Percentiles rank a stretch among this genome's conserved stretches.
Conservation (phyloP, 352 stramenopile genomes). For the Peronospora destructor region DNA sequence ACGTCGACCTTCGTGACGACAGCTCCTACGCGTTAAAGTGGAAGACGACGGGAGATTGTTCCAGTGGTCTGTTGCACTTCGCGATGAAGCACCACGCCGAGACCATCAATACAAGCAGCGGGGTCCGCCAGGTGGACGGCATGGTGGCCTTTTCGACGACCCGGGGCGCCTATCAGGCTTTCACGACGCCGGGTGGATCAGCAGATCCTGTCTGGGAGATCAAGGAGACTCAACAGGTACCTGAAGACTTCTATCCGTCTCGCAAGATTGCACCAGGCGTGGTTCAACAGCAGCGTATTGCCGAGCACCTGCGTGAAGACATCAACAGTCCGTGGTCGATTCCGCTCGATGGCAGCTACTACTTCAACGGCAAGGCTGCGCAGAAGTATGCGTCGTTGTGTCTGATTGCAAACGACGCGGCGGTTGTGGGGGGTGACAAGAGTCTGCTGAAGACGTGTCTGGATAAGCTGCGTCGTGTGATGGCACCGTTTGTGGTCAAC, state of each 20-base stretch:
- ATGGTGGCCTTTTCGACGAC: constrained; percentile 15
- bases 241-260: constrained; percentile 43
- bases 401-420: constrained; percentile 45
- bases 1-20: constrained; percentile 38
- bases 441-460: constrained; percentile 37
- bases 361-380: constrained; percentile 56
- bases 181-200: constrained; percentile 25
- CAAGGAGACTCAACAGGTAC: constrained; percentile 34
- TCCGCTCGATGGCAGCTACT: constrained; percentile 49
- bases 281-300: constrained; percentile 32
- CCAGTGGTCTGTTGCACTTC: constrained; percentile 48
- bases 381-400: constrained; percentile 60
- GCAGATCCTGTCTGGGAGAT: constrained; percentile 37
- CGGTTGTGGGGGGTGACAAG: constrained; percentile 33
- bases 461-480: constrained; percentile 30
- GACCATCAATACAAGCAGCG: constrained; percentile 30
- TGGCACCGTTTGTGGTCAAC: constrained; percentile 44
- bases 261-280: constrained; percentile 26
- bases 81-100: constrained; percentile 47
- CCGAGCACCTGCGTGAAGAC: constrained; percentile 36
- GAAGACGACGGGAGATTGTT: constrained; percentile 51
- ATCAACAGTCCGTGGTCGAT: constrained; percentile 41
- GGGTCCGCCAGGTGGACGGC: constrained; percentile 26
- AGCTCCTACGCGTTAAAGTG: constrained; percentile 48
- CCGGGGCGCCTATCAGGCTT: constrained; percentile 12